Evolutionary conservation across 2,329 filamentous ascomycete genomes (phyloP).

Genomic region (Alternaria incomplexa): DNA sequence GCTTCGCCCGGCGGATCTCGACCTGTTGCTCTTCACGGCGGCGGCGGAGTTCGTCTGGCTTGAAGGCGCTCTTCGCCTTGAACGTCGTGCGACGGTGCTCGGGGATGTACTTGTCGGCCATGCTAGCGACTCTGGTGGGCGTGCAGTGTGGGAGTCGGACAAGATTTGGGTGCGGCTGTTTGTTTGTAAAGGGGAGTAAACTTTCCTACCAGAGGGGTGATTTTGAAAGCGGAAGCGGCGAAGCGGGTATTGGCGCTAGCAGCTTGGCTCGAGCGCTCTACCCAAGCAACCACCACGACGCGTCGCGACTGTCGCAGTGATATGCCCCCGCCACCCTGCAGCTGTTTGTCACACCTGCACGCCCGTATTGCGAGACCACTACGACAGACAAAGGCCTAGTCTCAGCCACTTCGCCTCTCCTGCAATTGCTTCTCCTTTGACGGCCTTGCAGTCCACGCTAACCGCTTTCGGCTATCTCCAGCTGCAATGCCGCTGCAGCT

Average conservation of each 20-base stretch:
- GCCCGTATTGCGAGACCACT: not conserved
- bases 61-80: slow-evolving; percentile 99
- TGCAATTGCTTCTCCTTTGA: slow-evolving; percentile 1
- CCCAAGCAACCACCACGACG: slow-evolving; percentile 22
- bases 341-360: not conserved
- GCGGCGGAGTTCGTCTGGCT: slow-evolving; percentile 97
- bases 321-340: not conserved
- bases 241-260: slow-evolving; percentile 28
- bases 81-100: slow-evolving; percentile 99
- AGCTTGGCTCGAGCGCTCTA: slow-evolving; percentile 20
- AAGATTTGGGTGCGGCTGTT: slow-evolving; percentile 29
- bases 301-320: not conserved
- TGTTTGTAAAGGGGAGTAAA: slow-evolving; percentile 43
- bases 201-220: slow-evolving; percentile 36
- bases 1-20: slow-evolving; percentile 97
- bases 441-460: slow-evolving; percentile 11
- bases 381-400: not conserved
- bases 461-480: slow-evolving; percentile 16
- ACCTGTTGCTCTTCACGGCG: slow-evolving; percentile 99
- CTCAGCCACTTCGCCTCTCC: not conserved
- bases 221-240: slow-evolving; percentile 46
- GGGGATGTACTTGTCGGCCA: slow-evolving; percentile 99
- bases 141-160: slow-evolving; percentile 21
- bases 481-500: slow-evolving; percentile 22
- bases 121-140: slow-evolving; percentile 57